Conservation (phyloP, 75 land plant genomes). For the Sequoia sempervirens region DNA sequence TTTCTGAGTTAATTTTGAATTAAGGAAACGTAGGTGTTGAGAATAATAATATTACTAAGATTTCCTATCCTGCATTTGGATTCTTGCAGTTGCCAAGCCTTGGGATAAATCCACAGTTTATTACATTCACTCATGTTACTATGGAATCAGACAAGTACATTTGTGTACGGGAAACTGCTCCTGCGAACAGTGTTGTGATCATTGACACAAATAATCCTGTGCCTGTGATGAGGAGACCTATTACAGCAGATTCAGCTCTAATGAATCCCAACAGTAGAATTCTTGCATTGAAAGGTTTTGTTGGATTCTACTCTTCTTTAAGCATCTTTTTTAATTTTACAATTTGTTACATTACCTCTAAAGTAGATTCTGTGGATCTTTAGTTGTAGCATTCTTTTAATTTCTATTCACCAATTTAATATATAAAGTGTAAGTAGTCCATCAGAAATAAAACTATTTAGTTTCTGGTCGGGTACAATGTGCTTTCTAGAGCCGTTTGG, state of each 20-base stretch:
- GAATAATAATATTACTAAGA: background rate
- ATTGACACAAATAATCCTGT: constrained; percentile 88
- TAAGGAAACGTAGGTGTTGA: background rate
- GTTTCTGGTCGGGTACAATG: background rate
- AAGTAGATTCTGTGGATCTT: background rate
- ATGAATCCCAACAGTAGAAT: constrained; percentile 93
- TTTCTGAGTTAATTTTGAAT: background rate
- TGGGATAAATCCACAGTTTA: constrained; percentile 85
- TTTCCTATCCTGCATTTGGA: constrained; percentile 1
- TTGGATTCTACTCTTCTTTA: background rate
- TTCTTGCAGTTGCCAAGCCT: constrained; percentile 77
- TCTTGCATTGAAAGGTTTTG: constrained; percentile 89
- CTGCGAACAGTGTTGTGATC: constrained; percentile 92
- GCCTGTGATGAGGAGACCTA: constrained; percentile 94
- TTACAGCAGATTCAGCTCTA: constrained; percentile 94
- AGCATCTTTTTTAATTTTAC: background rate
- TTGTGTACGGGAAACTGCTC: constrained; percentile 93
- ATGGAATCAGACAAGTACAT: constrained; percentile 99
- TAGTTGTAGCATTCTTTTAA: background rate
- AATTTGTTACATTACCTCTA: background rate
- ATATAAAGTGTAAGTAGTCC: background rate
- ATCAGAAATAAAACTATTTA: background rate
- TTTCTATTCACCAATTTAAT: background rate
- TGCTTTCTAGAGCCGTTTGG: background rate
- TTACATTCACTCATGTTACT: constrained; percentile 96